These are phyloP conservation scores for Saccharomyces hybrid DNA, from an alignment of 1,139 yeast species.

Conservation along the genomic window DNA sequence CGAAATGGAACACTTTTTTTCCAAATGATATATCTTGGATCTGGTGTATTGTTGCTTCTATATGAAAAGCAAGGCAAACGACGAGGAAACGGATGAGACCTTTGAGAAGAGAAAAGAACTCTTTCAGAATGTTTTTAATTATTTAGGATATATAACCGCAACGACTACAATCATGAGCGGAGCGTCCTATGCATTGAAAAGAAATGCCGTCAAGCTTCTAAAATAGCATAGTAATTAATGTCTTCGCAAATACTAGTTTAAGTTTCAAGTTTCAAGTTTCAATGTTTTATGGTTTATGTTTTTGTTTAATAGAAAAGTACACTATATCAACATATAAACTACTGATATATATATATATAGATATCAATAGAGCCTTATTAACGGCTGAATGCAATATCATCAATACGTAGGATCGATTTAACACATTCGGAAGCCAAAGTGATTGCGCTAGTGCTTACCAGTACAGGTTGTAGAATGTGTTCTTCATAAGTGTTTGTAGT, in stretches of 20 bases:
- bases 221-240: slow-evolving; percentile 7
- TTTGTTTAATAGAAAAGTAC: background rate
- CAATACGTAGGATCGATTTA: slow-evolving; percentile 89
- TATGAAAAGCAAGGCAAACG: background rate
- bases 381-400: slow-evolving; percentile 83
- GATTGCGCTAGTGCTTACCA: slow-evolving; percentile 89
- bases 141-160: slow-evolving; percentile 58
- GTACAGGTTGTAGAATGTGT: slow-evolving; percentile 91
- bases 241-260: background rate
- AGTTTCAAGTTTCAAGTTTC: background rate
- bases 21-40: slow-evolving; percentile 85
- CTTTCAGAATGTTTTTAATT: slow-evolving; percentile 18
- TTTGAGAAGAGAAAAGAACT: slow-evolving; percentile 12
- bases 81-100: slow-evolving; percentile 8
- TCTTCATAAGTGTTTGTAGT: slow-evolving; percentile 88
- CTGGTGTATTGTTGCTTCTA: slow-evolving; percentile 49
- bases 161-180: slow-evolving; percentile 76
- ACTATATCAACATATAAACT: background rate
- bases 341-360: background rate
- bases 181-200: slow-evolving; percentile 61
- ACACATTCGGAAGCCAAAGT: slow-evolving; percentile 94
- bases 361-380: slow-evolving; percentile 24
- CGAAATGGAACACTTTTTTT: slow-evolving; percentile 84
- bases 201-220: slow-evolving; percentile 53
- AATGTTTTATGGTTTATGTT: background rate